Evolutionary conservation across 2,329 filamentous ascomycete genomes (phyloP), one percentile per base, ranked within the genome.

Genomic region (Fusarium gaditjirri): DNA sequence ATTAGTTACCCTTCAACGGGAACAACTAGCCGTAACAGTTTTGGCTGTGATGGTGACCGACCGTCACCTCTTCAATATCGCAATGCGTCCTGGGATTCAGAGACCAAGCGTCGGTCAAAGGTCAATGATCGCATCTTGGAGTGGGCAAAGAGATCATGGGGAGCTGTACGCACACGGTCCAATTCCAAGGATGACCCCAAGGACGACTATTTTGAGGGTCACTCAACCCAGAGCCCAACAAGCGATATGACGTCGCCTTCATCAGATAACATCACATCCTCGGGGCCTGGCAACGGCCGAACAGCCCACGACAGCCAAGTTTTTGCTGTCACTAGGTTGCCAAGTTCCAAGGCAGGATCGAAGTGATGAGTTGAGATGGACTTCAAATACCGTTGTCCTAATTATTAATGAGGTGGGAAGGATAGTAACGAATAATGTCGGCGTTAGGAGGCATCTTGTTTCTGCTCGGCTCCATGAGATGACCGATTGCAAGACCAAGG

Each of bases 91-190:
- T 78, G 78, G 70, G 74, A 76, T 21, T 75, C 78, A 35, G 72
- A 78, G 54, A 67, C 75, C 19, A 77, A 74, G 47, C 76, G 75
- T 33, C 77, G 77, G 16, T 68, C 76, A 44, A 79, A 68, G 46
- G 74, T 82, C 59, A 81, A 81, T 58, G 78, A 78, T 41, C 76
- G 77, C 27, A 76, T 82, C 27, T 68, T 75, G 41, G 77, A 79
- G 46, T 82, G 80, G 81, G 81, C 80, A 31, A 78, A 72, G 67
- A 78, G 75, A 36, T 82, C 80, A 1, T 73, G 80, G 67, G 70
- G 72, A 16, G 74, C 76, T 41, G 73, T 74, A 17, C 75, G 74
- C 62, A 75, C 65, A 46, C 73, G 73, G 25, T 68, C 78, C 52
- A 74, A 76, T 31, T 46, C 72, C 21, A 76, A 76, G 36, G 70